Evolutionary conservation across 2,329 filamentous ascomycete genomes (phyloP).

Genomic region (Lasiodiplodia gonubiensis): DNA sequence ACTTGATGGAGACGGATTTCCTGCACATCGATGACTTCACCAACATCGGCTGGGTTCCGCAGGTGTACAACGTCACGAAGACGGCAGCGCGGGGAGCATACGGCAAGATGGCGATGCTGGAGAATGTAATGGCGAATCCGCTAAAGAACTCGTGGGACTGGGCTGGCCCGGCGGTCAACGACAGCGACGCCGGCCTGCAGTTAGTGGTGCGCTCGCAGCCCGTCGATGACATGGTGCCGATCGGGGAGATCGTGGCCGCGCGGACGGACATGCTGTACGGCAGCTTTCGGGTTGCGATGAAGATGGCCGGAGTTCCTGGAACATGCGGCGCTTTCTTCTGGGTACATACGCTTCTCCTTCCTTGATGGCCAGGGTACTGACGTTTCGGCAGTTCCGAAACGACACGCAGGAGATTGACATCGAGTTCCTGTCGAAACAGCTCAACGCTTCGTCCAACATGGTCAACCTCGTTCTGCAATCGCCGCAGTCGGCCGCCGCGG

Average conservation of each 20-base stretch:
- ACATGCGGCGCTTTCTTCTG: conserved; percentile 84
- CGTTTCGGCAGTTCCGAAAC: conserved; percentile 68
- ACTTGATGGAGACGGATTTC: conserved; percentile 76
- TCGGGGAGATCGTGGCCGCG: conserved; percentile 67
- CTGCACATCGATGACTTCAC: conserved; percentile 54
- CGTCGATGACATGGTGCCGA: conserved; percentile 60
- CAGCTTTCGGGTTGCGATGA: conserved; percentile 71
- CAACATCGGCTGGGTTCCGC: conserved; percentile 68
- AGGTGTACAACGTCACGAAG: conserved; percentile 70
- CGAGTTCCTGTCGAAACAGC: conserved; percentile 75
- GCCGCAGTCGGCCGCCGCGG: conserved; percentile 60
- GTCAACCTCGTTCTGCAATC: conserved; percentile 81
- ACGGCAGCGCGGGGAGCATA: conserved; percentile 65
- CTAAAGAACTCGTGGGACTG: conserved; percentile 51
- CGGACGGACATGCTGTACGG: conserved; percentile 71
- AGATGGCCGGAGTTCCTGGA: conserved; percentile 63
- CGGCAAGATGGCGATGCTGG: conserved; percentile 66
- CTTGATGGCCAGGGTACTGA: neutral
- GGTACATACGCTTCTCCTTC: conserved; percentile 51
- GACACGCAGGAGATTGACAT: conserved; percentile 82
- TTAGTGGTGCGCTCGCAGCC: conserved; percentile 46
- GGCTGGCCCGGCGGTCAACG: conserved; percentile 52
- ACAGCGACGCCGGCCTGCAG: conserved; percentile 48
- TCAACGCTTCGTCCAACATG: conserved; percentile 62
- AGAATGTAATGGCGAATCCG: conserved; percentile 64